Evolutionary conservation across 768 basidiomycete species (phyloP), one percentile per base, ranked within the genome.

Genomic region (Tylopilus felleus): DNA sequence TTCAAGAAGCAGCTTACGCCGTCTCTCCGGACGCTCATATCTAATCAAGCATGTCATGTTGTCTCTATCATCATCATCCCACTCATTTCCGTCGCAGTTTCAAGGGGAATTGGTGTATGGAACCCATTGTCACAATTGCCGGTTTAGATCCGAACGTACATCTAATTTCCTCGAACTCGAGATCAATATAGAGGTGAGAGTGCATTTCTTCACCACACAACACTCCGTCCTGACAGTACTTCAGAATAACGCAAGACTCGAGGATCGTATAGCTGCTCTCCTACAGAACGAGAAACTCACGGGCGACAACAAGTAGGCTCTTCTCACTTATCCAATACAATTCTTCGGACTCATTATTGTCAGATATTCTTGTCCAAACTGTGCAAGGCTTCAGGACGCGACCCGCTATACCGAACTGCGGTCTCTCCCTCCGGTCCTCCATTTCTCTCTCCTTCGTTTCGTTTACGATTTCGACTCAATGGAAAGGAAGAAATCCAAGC

Each of bases 391-490:
- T 9, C 85, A 87, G 67, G 82, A 92, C 54, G 96, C 96, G 6
- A 85, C 80, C 17, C 84, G 96, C 8, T 85, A 85, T 59, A 85
- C 85, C 2, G 79, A 86, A 61, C 71, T 96, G 14, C 77, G 76
- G 23, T 66, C 77, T 49, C 78, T 97, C 6, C 96, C 96, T 2
- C 91, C 92, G 0, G 87, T 94, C 7, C 77, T 98, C 2, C 92
- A 98, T 70, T 87, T 98, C 62, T 93, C 93, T 21, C 72, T 98
- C 48, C 80, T 96, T 52, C 90, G 96, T n/a, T 98, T 98, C 70
- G 84, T 91, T 27, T 98, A 88, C 62, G 91, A 95, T 71, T 60
- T 86, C 31, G 72, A 82, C 22, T 83, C 85, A 0, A 82, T 87
- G 78, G 84, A 88, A 61, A 83, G 96, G 57, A 90, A 85, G 71